Percentiles rank a stretch among this genome's conserved stretches.
phyloP scores from a whole-genome alignment of 768 basidiomycete species.

The Kwoniella shandongensis region DNA sequence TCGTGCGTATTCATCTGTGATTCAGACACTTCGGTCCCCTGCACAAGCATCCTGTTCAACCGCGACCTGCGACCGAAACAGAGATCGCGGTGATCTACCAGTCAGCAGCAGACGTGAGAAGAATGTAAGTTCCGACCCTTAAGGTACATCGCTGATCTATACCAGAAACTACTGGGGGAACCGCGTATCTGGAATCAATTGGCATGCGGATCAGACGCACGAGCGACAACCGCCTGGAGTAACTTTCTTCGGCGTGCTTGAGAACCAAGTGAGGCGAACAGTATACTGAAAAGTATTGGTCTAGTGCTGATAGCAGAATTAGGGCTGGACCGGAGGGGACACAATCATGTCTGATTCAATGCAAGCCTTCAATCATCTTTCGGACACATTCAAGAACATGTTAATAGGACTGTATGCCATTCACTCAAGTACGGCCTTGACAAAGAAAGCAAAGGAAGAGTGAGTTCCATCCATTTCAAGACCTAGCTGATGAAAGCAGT shows the following conservation, averaged over 20 bases:
- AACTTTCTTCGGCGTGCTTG: slow-evolving; percentile 18
- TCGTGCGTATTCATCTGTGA: background rate
- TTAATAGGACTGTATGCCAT: slow-evolving; percentile 9
- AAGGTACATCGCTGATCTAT: background rate
- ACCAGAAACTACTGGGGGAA: slow-evolving; percentile 13
- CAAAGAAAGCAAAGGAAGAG: slow-evolving; percentile 6
- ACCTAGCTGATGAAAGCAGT: background rate
- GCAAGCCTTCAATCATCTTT: slow-evolving; percentile 11
- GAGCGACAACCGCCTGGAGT: slow-evolving; percentile 19
- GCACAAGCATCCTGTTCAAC: slow-evolving; percentile 18
- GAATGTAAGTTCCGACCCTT: slow-evolving; percentile 1
- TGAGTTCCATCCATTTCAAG: background rate
- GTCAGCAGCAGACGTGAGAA: slow-evolving; percentile 2
- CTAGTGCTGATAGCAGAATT: no score
- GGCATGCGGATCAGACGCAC: slow-evolving; percentile 24
- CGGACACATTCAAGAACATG: slow-evolving; percentile 4
- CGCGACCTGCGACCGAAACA: slow-evolving; percentile 4
- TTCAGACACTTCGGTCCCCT: slow-evolving; percentile 20
- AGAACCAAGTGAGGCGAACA: slow-evolving; percentile 7
- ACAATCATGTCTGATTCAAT: slow-evolving; percentile 11
- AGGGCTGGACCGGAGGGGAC: slow-evolving; percentile 21
- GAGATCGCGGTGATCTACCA: slow-evolving; percentile 23
- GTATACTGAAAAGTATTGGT: no score
- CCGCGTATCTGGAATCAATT: slow-evolving; percentile 3
- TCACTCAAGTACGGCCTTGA: slow-evolving; percentile 6